Base-by-base conservation (phyloP, 2,329 filamentous ascomycete genomes). In the Fonsecaea nubica region DNA sequence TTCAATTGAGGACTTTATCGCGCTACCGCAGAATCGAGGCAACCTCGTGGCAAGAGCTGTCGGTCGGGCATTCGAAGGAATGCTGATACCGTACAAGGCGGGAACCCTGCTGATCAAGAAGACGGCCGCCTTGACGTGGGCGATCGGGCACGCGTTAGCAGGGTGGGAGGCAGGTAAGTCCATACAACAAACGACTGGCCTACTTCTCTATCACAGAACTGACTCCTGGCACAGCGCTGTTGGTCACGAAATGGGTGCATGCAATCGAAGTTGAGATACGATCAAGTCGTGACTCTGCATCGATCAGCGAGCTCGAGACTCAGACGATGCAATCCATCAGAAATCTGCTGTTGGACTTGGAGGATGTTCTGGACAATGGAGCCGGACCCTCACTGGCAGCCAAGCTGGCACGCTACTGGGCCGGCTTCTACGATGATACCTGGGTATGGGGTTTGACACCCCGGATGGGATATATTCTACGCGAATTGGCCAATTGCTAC, bases 221-320 rank as follows among this genome's bases (percentile, higher is more conserved):
- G 18, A 63, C 50, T 36, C 52, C 60, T 8, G 13, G 25, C 13
- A 50, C 55, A 74, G 74, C 75, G 3, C 54, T 77, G 3, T 74
- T 77, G 58, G 69, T 75, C 15, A 75, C 75, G 2, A 77, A 76
- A 70, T 77, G 75, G 75, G 72, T 76, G 7, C 74, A 77, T 48
- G 73, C 69, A 3, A 62, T 76, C 5, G 74, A 77, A 57, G 71
- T 69, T 7, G 67, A 73, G 58, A 67, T 54, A 1, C 38, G 42
- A 10, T 55, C 53, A 52, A 65, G 18, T 21, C 59, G 4, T 63
- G 62, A 53, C 13, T 30, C 32, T 13, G 62, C 25, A 61, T 66
- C 42, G 65, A 67, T 54, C 63, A 74, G 33, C 52, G 66, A 36
- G 70, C 73, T 58, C 48, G 75, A 76, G 56, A 60, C 56, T 42